Evolutionary conservation across 176 grass and related monocot genomes (phyloP), one percentile per base, ranked within the genome.

Genomic region (Pontederia paniculata): DNA sequence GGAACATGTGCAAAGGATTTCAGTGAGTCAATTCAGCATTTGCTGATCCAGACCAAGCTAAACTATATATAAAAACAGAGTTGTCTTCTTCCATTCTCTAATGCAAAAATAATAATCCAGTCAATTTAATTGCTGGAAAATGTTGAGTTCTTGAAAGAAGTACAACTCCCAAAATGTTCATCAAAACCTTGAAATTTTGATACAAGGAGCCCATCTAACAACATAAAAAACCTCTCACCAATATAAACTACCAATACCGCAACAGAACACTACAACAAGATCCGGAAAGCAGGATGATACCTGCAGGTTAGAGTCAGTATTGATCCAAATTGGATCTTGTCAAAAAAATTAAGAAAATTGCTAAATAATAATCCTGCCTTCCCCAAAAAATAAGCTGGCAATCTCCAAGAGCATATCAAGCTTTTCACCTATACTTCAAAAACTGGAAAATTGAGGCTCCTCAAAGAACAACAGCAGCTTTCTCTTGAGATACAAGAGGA

Each of bases 401-500:
- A 60, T 18, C 16, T 4, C 31, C 12, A 44, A 44, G 25, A 14
- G 10, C 8, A 58, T 8, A 58, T 2, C 31, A 58, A 14, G n/a
- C 14, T 43, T 16, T 60, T 17, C 41, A 45, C 15, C 10, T 60
- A n/a, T 11, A 44, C 31, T 44, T 2, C 41, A 63, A 63, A 63
- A 63, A 47, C 22, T 19, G 44, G 20, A 18, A 15, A 23, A 23
- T 45, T 13, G 8, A 48, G 46, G 12, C 12, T 23, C 45, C 65
- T 91, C 78, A 98, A 17, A 98, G 93, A 55, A 88, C 62, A 77
- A 98, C 76, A 50, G 83, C 86, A 60, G 86, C 93, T 69, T 91
- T 98, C 44, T 98, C 86, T 49, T 81, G 75, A 43, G 86, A 82
- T 68, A 81, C 74, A 82, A 83, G 64, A 62, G 82, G 80, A 48